These are phyloP conservation scores for Chytridium lagenaria DNA, from an alignment of 371 early-diverging fungal genomes.

Conservation along the genomic window DNA sequence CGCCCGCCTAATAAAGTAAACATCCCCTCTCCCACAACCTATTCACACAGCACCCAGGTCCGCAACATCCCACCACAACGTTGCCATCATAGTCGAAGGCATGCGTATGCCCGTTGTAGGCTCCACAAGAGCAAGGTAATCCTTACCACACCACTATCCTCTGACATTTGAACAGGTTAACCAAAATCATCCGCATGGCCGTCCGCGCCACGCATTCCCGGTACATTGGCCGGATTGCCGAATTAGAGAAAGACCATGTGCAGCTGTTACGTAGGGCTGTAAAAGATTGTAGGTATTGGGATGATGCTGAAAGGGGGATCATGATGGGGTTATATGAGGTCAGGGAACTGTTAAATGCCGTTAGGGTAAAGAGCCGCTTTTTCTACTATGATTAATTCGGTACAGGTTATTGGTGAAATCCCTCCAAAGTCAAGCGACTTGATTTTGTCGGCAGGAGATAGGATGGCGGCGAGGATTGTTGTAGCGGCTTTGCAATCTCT, in stretches of 20 bases:
- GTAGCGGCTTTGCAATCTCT: slow-evolving; percentile 7
- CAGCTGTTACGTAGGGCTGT: slow-evolving; percentile 25
- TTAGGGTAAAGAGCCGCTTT: slow-evolving; percentile 3
- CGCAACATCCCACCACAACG: not conserved
- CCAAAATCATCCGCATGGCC: too few relatives aligned
- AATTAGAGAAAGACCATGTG: slow-evolving; percentile 18
- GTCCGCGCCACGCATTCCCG: not conserved
- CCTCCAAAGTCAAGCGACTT: slow-evolving; percentile 18
- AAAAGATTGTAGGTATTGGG: slow-evolving; percentile 19
- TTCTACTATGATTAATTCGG: not conserved
- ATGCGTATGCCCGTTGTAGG: not conserved
- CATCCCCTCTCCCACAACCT: too few relatives aligned
- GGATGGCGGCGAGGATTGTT: slow-evolving; percentile 22
- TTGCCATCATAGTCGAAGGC: not conserved
- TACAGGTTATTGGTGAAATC: slow-evolving; percentile 30
- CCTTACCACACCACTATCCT: too few relatives aligned
- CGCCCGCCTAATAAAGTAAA: too few relatives aligned
- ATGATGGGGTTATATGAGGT: not conserved
- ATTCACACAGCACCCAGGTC: too few relatives aligned
- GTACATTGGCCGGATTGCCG: not conserved
- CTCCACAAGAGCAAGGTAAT: slow-evolving; percentile 11
- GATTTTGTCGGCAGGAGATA: slow-evolving; percentile 10
- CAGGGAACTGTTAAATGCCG: slow-evolving; percentile 24
- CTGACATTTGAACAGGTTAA: too few relatives aligned
- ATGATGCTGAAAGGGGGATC: slow-evolving; percentile 22